phyloP scores from a whole-genome alignment of 371 early-diverging fungal species.

The Parasitella parasitica region DNA sequence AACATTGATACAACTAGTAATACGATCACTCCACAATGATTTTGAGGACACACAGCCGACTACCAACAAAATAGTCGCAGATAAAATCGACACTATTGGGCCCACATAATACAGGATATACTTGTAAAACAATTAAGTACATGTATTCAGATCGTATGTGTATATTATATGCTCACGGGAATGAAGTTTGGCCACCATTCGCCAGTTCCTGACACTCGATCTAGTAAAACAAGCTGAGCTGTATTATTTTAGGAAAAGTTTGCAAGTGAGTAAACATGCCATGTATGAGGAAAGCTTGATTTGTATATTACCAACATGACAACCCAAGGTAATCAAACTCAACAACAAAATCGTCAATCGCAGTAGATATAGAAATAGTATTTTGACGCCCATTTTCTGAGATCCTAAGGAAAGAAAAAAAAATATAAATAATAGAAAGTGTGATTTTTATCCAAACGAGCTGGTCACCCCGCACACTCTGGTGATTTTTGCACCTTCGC shows the following conservation, averaged over 20 bases:
- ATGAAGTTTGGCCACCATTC: constrained; percentile 31
- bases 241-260: neutral
- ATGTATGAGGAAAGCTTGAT: neutral
- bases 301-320: constrained; percentile 21
- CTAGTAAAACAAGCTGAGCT: constrained; percentile 34
- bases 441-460: neutral
- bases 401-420: neutral
- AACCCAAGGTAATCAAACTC: constrained; percentile 14
- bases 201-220: constrained; percentile 6
- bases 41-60: constrained; percentile 17
- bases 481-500: too few species aligned
- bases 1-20: constrained; percentile 26
- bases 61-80: constrained; percentile 24
- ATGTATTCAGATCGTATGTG: neutral
- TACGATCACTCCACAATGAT: constrained; percentile 26
- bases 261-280: neutral
- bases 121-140: constrained; percentile 9
- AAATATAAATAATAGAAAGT: neutral
- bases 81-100: constrained; percentile 34
- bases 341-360: neutral
- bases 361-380: constrained; percentile 3
- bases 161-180: constrained; percentile 22
- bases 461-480: too few species aligned
- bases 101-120: constrained; percentile 46
- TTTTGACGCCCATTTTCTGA: constrained; percentile 8